Evolutionary conservation across 352 stramenopile species (phyloP).

Genomic region (Phytophthora rubi): DNA sequence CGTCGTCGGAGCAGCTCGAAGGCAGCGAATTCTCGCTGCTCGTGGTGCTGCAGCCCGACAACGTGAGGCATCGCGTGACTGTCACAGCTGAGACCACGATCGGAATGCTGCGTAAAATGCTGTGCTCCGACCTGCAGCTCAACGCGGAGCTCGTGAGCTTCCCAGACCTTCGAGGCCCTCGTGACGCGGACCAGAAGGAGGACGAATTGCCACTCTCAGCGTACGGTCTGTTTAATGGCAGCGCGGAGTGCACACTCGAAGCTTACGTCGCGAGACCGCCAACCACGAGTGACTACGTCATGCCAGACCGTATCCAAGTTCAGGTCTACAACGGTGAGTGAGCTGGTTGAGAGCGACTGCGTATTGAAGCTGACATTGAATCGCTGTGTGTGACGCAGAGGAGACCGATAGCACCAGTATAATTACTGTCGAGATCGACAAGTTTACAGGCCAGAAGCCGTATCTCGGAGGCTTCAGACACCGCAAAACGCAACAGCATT

Average conservation of each 20-base stretch:
- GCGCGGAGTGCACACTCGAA: slow-evolving; percentile 52
- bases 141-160: slow-evolving; percentile 64
- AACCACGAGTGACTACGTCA: slow-evolving; percentile 73
- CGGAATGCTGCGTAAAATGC: slow-evolving; percentile 52
- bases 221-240: slow-evolving; percentile 42
- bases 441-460: slow-evolving; percentile 78
- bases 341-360: neutral
- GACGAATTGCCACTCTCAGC: slow-evolving; percentile 46
- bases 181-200: slow-evolving; percentile 34
- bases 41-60: slow-evolving; percentile 78
- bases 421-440: slow-evolving; percentile 78
- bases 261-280: slow-evolving; percentile 52
- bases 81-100: slow-evolving; percentile 61
- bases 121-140: slow-evolving; percentile 71
- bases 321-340: slow-evolving; percentile 63
- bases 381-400: slow-evolving; percentile 30
- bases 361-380: neutral
- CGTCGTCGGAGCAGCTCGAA: slow-evolving; percentile 27
- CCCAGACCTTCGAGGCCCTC: slow-evolving; percentile 52
- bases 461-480: slow-evolving; percentile 92
- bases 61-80: slow-evolving; percentile 72
- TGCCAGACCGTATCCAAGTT: slow-evolving; percentile 86
- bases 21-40: slow-evolving; percentile 60
- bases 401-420: slow-evolving; percentile 50
- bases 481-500: slow-evolving; percentile 87